Evolutionary conservation across 2,329 filamentous ascomycete genomes (phyloP), one percentile per base, ranked within the genome.

Genomic region (Magnaporthiopsis rhizophila): DNA sequence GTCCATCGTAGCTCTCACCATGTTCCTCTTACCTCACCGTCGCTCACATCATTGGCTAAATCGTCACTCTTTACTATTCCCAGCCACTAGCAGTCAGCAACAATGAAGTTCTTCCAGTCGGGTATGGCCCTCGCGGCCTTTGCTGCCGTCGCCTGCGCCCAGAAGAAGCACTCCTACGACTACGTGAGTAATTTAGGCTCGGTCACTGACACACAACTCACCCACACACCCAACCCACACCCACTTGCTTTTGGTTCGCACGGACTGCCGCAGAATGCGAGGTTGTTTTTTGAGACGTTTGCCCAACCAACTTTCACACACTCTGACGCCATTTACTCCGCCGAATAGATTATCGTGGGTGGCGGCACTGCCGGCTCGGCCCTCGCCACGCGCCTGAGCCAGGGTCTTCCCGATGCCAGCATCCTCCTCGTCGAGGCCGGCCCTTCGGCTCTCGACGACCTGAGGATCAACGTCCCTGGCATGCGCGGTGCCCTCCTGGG

Each of bases 401-500:
- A 67, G 58, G 65, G 65, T 8, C 65, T 72, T 4, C 66, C 67
- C 18, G 60, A 64, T 32, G 65, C 68, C 38, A 69, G 63, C 66
- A 73, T 75, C 11, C 66, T 72, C 53, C 62, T 75, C n/a, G 68
- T 75, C 60, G 73, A 75, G 66, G 73, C 73, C 8, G 73, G 72
- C 0, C 71, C 72, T 13, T 21, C 45, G 8, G 65, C 66, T 3
- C 70, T 65, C 1, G 67, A 64, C 21, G 69, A 70, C n/a, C 68
- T 70, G 62, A 67, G 65, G 12, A 73, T 73, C 66, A 72, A 72
- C 58, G 67, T 73, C 28, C 72, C 71, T 0, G 72, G 69, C 38
- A 68, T 71, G 67, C 68, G 69, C 45, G 71, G 71, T 4, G 66
- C 70, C 26, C 69, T 69, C 21, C 38, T 71, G 26, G 69, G 66